phyloP scores from a whole-genome alignment of 1,284 basidiomycete species.

The Exobasidium cylindrosporum region DNA sequence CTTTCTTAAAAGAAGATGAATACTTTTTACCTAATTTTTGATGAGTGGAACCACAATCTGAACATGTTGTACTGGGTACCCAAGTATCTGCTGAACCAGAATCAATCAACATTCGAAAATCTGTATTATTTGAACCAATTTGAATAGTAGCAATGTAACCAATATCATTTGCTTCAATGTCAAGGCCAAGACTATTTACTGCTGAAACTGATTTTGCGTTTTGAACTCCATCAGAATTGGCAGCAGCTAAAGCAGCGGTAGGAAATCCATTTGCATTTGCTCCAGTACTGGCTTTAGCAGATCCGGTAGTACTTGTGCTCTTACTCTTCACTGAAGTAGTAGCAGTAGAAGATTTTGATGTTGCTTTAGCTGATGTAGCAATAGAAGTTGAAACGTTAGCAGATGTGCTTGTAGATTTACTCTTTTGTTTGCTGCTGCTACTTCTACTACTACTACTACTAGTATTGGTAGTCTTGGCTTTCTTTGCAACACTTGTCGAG shows the following conservation, averaged over 20 bases:
- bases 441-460: neutral
- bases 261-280: neutral
- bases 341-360: neutral
- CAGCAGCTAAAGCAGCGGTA: constrained; percentile 21
- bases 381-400: neutral
- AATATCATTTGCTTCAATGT: constrained; percentile 66
- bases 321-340: neutral
- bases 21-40: constrained; percentile 65
- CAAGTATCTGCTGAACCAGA: constrained; percentile 82
- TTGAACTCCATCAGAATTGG: constrained; percentile 25
- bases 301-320: neutral
- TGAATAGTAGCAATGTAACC: constrained; percentile 71
- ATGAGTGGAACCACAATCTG: constrained; percentile 57
- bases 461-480: too few species aligned
- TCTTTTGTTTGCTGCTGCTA: too few species aligned
- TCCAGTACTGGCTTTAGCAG: neutral
- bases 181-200: constrained; percentile 67
- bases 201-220: constrained; percentile 56
- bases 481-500: too few species aligned
- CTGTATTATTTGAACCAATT: constrained; percentile 71
- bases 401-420: too few species aligned
- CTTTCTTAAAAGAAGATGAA: constrained; percentile 68
- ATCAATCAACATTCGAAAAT: constrained; percentile 71
- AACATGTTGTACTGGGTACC: constrained; percentile 54
- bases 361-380: neutral